Conservation (phyloP, 2,329 filamentous ascomycete genomes). For the Ceratocystis huliohia region DNA sequence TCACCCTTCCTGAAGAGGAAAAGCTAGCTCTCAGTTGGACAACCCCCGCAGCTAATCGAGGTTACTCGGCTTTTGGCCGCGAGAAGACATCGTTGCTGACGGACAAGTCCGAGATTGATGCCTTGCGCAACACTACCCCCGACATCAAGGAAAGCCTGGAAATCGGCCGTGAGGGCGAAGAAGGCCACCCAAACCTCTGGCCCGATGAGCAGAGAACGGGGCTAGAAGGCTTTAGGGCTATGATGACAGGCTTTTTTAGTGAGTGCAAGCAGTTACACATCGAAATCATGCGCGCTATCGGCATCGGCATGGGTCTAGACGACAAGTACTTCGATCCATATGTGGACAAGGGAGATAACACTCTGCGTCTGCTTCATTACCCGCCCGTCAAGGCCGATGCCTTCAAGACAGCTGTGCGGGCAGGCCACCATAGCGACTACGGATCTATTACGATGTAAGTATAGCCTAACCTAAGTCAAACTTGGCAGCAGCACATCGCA, state of each 20-base stretch:
- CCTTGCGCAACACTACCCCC: conserved; percentile 44
- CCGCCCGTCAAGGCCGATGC: conserved; percentile 52
- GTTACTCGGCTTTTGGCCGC: conserved; percentile 55
- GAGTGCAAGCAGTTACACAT: conserved; percentile 61
- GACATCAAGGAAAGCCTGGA: conserved; percentile 55
- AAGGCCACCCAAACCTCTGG: conserved; percentile 64
- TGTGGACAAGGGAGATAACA: conserved; percentile 58
- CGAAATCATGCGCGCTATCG: conserved; percentile 72
- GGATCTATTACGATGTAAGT: conserved; percentile 42
- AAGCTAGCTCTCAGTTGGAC: conserved; percentile 61
- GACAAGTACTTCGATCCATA: conserved; percentile 64
- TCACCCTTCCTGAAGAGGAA: conserved; percentile 45
- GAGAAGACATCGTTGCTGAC: conserved; percentile 55
- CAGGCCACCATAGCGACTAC: conserved; percentile 63
- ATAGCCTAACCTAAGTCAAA: background rate
- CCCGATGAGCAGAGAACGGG: conserved; percentile 40
- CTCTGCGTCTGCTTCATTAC: conserved; percentile 63
- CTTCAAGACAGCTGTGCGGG: conserved; percentile 59
- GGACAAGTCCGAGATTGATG: conserved; percentile 44
- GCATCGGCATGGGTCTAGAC: conserved; percentile 62
- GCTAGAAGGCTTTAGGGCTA: conserved; percentile 48
- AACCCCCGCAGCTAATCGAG: conserved; percentile 58
- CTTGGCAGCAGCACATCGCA: background rate
- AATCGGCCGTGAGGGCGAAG: conserved; percentile 48
- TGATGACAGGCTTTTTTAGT: conserved; percentile 64